Percentiles rank a stretch among this genome's conserved stretches.
Evolutionary conservation across 2,329 filamentous ascomycete species (phyloP).

Genomic region (Claviceps cyperi): DNA sequence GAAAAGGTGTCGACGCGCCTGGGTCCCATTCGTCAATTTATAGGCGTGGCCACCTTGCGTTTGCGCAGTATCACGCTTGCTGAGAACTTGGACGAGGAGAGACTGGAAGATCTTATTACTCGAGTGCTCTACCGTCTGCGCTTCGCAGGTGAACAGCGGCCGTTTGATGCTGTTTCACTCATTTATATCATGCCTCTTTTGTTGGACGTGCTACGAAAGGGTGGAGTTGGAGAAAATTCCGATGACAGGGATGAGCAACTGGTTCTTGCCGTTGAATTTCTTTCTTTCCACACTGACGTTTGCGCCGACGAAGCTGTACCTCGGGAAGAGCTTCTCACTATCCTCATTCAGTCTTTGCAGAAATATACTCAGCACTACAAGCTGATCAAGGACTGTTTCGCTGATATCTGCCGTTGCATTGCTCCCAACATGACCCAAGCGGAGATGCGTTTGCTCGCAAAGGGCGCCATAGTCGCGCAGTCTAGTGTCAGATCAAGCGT

Average conservation of each 20-base stretch:
- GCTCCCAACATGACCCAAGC: constrained; percentile 61
- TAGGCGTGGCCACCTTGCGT: constrained; percentile 76
- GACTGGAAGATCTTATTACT: constrained; percentile 72
- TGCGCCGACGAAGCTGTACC: constrained; percentile 65
- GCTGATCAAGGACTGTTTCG: constrained; percentile 79
- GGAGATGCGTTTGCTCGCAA: constrained; percentile 65
- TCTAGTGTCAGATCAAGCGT: constrained; percentile 68
- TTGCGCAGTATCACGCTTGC: constrained; percentile 62
- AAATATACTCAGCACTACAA: constrained; percentile 88
- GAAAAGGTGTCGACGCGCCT: constrained; percentile 61
- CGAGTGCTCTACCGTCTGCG: constrained; percentile 81
- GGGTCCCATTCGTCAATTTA: constrained; percentile 62
- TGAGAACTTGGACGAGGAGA: constrained; percentile 59
- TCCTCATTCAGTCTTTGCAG: constrained; percentile 72
- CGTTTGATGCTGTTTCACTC: constrained; percentile 76
- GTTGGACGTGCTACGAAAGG: constrained; percentile 62
- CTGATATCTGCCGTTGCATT: constrained; percentile 72
- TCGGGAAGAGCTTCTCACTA: constrained; percentile 55
- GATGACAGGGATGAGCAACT: constrained; percentile 86
- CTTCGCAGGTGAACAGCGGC: constrained; percentile 84
- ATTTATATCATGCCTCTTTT: constrained; percentile 78
- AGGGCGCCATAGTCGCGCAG: constrained; percentile 67
- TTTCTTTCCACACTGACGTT: constrained; percentile 75
- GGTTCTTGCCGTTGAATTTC: constrained; percentile 72
- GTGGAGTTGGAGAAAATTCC: constrained; percentile 55